Base-by-base conservation (phyloP, 768 basidiomycete species). In the Auriscalpium orientale region DNA sequence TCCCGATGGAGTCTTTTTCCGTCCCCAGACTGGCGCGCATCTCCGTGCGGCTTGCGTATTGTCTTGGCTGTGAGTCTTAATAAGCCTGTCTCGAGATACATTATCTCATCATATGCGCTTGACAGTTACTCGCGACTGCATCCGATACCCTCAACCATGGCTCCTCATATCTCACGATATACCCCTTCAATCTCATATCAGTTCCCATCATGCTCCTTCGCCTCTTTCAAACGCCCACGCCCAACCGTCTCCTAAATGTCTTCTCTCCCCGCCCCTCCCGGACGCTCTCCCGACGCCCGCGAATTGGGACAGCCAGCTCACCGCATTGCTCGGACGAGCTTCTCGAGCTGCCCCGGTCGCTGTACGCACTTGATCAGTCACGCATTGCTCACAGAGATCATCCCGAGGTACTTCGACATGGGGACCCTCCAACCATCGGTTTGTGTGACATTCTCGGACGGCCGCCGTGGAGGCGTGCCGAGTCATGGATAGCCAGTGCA, bases 321-420 rank as follows among this genome's bases (percentile, higher is more conserved):
- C 20, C 67, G 77, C 44, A 68, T 85, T 20, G 72, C 74, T 60
- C 75, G 16, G 28, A 28, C 28, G 78, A 81, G 37, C 78, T 79
- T 28, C 76, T 86, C 43, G 78, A 82, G 21, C 64, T 75, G 28
- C 85, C 82, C 2, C 66, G 68, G 0, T 71, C 71, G 16, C 67
- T 84, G 9, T 83, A 85, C 65, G 76, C 79, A 35, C 71, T 86
- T 46, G 86, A 87, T 71, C 76, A 77, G 60, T 74, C 82, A 20
- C n/a, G 79, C 78, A 6, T 82, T 81, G 46, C 68, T 86, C 28
- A 74, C 80, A 13, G 75, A 74, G 49, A 71, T 85, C 37, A 67
- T 84, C 34, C 72, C 76, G 77, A 85, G 62, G 78, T 89, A n/a
- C 8, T 83, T 88, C 68, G 82, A 90, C 64, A 62, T 88, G 51